Base-by-base conservation (phyloP, 2,329 filamentous ascomycete species). In the Phoma sp. region DNA sequence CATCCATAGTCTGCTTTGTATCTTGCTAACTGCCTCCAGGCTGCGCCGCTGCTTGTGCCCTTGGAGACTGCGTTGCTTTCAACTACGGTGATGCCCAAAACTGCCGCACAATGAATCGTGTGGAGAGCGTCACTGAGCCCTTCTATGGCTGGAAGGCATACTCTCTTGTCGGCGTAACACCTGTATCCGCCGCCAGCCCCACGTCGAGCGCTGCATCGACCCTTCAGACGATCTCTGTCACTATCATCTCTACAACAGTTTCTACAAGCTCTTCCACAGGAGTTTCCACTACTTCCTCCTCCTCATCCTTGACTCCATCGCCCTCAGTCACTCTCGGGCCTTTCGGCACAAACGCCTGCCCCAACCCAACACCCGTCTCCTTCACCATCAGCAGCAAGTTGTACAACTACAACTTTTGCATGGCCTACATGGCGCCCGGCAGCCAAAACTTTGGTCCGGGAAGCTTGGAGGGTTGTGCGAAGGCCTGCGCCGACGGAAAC, bases 101-200 rank as follows among this genome's bases (percentile, higher is more conserved):
- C 32, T 36, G 22, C n/a, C 43, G 43, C 21, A 45, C 31, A 10
- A 15, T 45, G 6, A 36, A 36, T 8, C 35, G 32, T 27, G 43
- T 45, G 15, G 31, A 10, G 13, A 19, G n/a, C 15, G 22, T 45
- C 4, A 45, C 32, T 27, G 31, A 15, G 19, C 32, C 43, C 7
- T 45, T 27, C 43, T 45, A 45, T 13, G 43, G 32, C 15, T 45
- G 43, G 43, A 45, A 45, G 31, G 43, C 43, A n/a, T 27, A 45
- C 43, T 45, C 43, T 12, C 43, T 45, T 17, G 19, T 27, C 43
- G 19, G 35, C n/a, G 35, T 37, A 4, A 21, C n/a, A 37, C 10
- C 35, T 8, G 35, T 37, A 9, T 15, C 43, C 9, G 33, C 32
- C 22, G 21, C 7, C 35, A 21, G 15, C 17, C 19, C 19, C n/a